Evolutionary conservation across 2,329 filamentous ascomycete species (phyloP).

Genomic region (Colletotrichum horii): DNA sequence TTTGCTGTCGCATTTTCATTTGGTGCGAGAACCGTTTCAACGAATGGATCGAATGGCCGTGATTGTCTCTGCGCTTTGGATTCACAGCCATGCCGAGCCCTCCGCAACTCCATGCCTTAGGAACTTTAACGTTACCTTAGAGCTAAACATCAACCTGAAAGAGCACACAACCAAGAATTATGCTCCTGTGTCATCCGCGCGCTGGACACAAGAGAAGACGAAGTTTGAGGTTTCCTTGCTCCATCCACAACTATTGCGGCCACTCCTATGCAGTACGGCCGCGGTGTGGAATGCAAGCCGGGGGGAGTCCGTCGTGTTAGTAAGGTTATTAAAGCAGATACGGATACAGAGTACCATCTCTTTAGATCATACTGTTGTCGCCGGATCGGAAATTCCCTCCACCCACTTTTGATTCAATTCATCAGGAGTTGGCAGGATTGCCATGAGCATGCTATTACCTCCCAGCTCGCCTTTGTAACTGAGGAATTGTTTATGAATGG

Average conservation of each 20-base stretch:
- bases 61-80: background rate
- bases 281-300: background rate
- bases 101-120: background rate
- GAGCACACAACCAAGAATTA: background rate
- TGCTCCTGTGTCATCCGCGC: background rate
- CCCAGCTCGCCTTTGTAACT: background rate
- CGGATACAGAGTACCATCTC: background rate
- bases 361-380: background rate
- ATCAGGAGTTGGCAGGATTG: background rate
- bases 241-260: background rate
- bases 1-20: background rate
- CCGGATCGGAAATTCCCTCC: background rate
- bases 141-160: background rate
- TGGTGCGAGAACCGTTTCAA: constrained; percentile 6
- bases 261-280: background rate
- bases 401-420: background rate
- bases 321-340: background rate
- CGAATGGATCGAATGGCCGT: background rate
- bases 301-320: background rate
- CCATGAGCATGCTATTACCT: background rate
- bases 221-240: background rate
- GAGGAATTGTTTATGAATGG: too few relatives aligned
- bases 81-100: background rate
- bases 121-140: background rate
- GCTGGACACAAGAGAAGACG: background rate